These are phyloP conservation scores for Wallacemonas sp. DNA, from an alignment of 208 protist species.

Conservation along the genomic window DNA sequence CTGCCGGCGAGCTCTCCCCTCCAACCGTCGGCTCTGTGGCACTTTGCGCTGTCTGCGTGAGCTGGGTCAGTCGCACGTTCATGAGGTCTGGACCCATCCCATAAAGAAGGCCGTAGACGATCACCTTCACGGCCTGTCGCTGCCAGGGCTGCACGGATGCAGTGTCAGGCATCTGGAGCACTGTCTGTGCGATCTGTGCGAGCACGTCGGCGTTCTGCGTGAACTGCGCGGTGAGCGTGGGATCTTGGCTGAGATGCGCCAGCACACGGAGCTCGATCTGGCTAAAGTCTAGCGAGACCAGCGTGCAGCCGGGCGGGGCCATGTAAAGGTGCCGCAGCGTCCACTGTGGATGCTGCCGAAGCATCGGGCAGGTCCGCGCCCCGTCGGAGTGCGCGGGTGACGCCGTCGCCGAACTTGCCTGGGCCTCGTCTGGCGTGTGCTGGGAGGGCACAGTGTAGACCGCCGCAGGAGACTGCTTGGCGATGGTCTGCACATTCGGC, in stretches of 20 bases:
- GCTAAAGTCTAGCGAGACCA: conserved; percentile 82
- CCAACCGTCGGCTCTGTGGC: not conserved
- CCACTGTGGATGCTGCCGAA: conserved; percentile 35
- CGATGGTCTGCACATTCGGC: conserved; percentile 69
- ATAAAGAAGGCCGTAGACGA: conserved; percentile 91
- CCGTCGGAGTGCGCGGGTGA: conserved; percentile 3
- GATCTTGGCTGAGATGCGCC: conserved; percentile 70
- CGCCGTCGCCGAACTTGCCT: conserved; percentile 11
- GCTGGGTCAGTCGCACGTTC: conserved; percentile 33
- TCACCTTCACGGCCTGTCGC: conserved; percentile 66
- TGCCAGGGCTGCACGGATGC: conserved; percentile 28
- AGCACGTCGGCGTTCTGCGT: conserved; percentile 41
- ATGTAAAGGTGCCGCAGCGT: conserved; percentile 67
- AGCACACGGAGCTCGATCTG: conserved; percentile 85
- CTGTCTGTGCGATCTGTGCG: conserved; percentile 31
- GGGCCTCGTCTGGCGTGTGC: too few relatives aligned
- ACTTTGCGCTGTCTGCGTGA: not conserved
- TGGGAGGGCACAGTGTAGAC: conserved; percentile 8
- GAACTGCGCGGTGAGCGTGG: conserved; percentile 48
- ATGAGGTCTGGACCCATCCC: conserved; percentile 78
- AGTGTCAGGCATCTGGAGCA: conserved; percentile 21
- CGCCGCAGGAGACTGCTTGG: conserved; percentile 34
- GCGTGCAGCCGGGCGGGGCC: conserved; percentile 55
- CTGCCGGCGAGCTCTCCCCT: not conserved
- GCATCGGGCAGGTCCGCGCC: not conserved